Evolutionary conservation across 345 rosid species (phyloP), one percentile per base, ranked within the genome.

Genomic region (Linum trigynum): DNA sequence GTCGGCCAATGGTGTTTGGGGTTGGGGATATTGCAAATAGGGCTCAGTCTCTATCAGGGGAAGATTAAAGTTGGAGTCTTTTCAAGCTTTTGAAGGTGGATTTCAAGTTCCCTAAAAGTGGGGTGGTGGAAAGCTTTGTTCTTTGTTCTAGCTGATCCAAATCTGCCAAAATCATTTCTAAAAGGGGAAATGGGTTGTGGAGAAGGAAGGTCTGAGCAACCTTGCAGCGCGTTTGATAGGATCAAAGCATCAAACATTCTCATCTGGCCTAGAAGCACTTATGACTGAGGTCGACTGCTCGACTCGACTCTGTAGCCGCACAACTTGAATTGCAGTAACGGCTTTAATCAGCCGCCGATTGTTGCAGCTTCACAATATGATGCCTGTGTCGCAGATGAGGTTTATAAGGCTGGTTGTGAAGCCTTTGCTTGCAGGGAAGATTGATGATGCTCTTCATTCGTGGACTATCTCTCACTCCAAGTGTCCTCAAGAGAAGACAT

Each of bases 371-470:
- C 65, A 23, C 76, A 63, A 57, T 83, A 82, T 65, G 84, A 83
- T 71, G 83, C 72, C 4, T 68, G 72, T 40, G 57, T 69, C 51
- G 94, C 94, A 1, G 90, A 85, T 55, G 83, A 82, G 78, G 86
- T 88, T 60, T 85, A 80, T 59, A 82, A 74, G 72, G 84, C 83
- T 1, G 95, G 88, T 11, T 79, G 87, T 65, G 88, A 88, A 0
- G 79, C 90, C 14, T 68, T 87, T 70, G 88, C 88, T 45, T 23
- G 83, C 81, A 14, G 84, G 90, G 58, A 82, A 82, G 71, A 81
- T 83, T 41, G 87, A 83, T 38, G 88, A 85, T 72, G 95, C 88
- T 42, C 83, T 85, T 58, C 83, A 76, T 3, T 85, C 81, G 4
- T 67, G 85, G 72, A 83, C 81, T 38, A 15, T 80, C 59, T 73